Base-by-base conservation (phyloP, 257 asterid genomes). In the Fraxinus excelsior region DNA sequence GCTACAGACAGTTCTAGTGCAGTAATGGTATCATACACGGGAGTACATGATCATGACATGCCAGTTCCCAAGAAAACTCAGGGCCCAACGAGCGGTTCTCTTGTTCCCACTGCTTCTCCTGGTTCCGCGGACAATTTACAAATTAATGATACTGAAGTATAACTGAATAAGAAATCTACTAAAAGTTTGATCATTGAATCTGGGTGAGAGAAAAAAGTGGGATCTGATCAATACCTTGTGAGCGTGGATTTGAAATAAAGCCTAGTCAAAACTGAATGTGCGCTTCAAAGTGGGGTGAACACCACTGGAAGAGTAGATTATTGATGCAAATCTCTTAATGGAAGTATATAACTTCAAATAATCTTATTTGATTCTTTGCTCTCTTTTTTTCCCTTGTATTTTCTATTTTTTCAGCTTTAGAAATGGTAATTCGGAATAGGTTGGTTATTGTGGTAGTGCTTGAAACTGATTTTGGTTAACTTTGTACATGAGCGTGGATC, bases 41-140 rank as follows among this genome's bases (percentile, higher is more conserved):
- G 96, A 68, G 86, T 81, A 74, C 98, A 93, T 65, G 94, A 90
- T 82, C 98, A 93, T 53, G 96, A 88, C 86, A 89, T 84, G 84
- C 95, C 97, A 3, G 88, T 90, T 71, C 96, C 96, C 19, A 91
- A 88, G 87, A 93, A 89, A 73, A 86, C 83, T 32, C 85, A 77
- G 14, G 85, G 86, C 70, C 89, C 88, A 38, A 90, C 86, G 18
- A 86, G 75, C 56, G 79, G 84, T 77, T 81, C 72, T 73, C 76
- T 71, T 11, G 73, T 73, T 78, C 85, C 88, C 78, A 75, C 90
- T 67, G 79, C 90, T 29, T 69, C 86, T 76, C 83, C 90, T 44
- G 79, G 83, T 82, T 78, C 91, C 37, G 46, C 66, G 58, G 83
- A 74, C 71, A 81, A 76, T 74, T 7, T 56, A 80, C 89, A 73